Percentiles rank a stretch among this genome's conserved stretches.
Evolutionary conservation across 2,329 filamentous ascomycete genomes (phyloP).

Genomic region (Didymella lethalis): DNA sequence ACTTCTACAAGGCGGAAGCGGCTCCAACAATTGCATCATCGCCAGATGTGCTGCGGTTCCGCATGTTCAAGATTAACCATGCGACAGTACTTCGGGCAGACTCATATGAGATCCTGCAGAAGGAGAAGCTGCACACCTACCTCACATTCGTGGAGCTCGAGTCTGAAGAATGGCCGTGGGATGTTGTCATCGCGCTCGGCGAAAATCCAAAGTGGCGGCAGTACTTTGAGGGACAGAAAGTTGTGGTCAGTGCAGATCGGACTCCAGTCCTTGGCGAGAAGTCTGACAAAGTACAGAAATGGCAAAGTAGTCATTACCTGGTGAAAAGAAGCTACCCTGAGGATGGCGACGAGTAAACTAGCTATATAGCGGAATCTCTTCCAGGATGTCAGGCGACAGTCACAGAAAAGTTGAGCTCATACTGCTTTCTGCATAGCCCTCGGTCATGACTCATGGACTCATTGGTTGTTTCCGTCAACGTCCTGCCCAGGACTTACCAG

Average conservation of each 20-base stretch:
- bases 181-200: constrained; percentile 17
- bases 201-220: constrained; percentile 23
- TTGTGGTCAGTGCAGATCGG: constrained; percentile 15
- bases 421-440: no score
- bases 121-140: constrained; percentile 14
- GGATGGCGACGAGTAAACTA: not conserved
- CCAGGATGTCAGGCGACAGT: no score
- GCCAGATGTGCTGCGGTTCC: constrained; percentile 21
- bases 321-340: constrained; percentile 19
- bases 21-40: constrained; percentile 21
- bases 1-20: constrained; percentile 18
- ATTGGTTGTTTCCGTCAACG: no score
- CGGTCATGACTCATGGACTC: no score
- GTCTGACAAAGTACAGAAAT: constrained; percentile 18
- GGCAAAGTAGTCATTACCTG: constrained; percentile 22
- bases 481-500: no score
- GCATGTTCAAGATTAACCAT: constrained; percentile 19
- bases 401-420: no score
- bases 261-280: not conserved
- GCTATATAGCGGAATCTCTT: not conserved
- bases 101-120: constrained; percentile 16
- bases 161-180: constrained; percentile 25
- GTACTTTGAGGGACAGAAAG: constrained; percentile 19
- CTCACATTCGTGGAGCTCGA: constrained; percentile 18
- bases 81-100: constrained; percentile 21